Percentiles rank a stretch among this genome's conserved stretches.
phyloP scores from a whole-genome alignment of 2,329 filamentous ascomycete genomes.

The Ophiognomonia clavigignenti-juglandacearum region DNA sequence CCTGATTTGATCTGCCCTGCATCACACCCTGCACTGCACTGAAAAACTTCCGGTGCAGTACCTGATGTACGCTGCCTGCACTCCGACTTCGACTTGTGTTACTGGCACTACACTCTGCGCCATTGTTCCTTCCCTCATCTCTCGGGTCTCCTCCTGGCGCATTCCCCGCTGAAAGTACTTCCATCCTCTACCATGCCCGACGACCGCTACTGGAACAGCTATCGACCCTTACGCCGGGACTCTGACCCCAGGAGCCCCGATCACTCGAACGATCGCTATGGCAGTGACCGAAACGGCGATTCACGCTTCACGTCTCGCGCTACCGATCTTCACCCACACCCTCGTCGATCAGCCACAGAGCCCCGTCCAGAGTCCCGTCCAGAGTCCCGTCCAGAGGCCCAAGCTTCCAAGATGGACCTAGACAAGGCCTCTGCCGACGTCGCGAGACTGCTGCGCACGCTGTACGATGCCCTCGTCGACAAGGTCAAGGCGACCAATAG shows the following conservation, averaged over 20 bases:
- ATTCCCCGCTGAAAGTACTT: neutral
- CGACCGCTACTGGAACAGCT: neutral
- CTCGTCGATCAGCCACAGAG: neutral
- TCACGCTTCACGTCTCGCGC: neutral
- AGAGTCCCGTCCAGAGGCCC: neutral
- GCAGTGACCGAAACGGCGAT: no score
- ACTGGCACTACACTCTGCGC: no score
- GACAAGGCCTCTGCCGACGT: slow-evolving; percentile 9
- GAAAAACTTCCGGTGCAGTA: no score
- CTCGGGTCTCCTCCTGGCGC: no score
- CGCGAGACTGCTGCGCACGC: neutral
- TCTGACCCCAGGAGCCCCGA: neutral
- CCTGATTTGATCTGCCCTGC: no score
- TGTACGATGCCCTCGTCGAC: slow-evolving; percentile 2
- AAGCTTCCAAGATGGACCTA: slow-evolving; percentile 1
- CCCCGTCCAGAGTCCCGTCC: neutral
- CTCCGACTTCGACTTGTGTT: no score
- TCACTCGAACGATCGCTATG: slow-evolving; percentile 1
- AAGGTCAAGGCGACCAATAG: slow-evolving; percentile 3
- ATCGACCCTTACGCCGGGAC: neutral
- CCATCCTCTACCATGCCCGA: neutral
- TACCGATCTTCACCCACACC: neutral
- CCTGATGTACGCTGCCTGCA: no score
- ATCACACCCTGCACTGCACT: no score
- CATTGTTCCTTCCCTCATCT: no score